phyloP scores from a whole-genome alignment of 1,284 basidiomycete genomes.

The Schizopora paradoxa region DNA sequence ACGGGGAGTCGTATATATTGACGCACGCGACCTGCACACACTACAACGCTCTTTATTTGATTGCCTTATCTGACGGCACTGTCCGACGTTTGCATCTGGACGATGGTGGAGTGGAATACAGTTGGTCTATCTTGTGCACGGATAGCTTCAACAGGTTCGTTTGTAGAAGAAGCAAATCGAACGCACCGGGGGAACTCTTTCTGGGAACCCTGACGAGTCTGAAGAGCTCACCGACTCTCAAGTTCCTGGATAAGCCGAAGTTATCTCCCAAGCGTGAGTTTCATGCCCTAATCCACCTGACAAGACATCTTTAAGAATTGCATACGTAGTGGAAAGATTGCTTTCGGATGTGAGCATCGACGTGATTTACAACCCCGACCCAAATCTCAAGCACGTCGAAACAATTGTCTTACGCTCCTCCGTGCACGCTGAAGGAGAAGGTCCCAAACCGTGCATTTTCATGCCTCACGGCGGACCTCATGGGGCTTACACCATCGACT shows the following conservation, averaged over 20 bases:
- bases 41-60: conserved; percentile 42
- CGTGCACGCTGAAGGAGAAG: conserved; percentile 20
- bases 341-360: too few species aligned
- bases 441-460: conserved; percentile 39
- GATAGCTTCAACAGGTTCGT: conserved; percentile 42
- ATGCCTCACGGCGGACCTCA: conserved; percentile 72
- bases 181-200: conserved; percentile 45
- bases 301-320: too few species aligned
- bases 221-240: too few species aligned
- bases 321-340: too few species aligned
- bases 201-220: conserved; percentile 41
- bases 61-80: conserved; percentile 31
- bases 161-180: conserved; percentile 46
- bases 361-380: too few species aligned
- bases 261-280: too few species aligned
- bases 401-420: too few species aligned
- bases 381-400: too few species aligned
- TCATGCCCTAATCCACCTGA: too few species aligned
- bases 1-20: conserved; percentile 31
- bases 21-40: conserved; percentile 50
- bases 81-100: conserved; percentile 27
- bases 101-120: conserved; percentile 30
- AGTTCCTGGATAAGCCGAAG: too few species aligned
- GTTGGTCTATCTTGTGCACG: conserved; percentile 50
- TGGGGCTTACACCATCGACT: conserved; percentile 41